phyloP scores from a whole-genome alignment of 805 yeast genomes.

The Yarrowia keelungensis region DNA sequence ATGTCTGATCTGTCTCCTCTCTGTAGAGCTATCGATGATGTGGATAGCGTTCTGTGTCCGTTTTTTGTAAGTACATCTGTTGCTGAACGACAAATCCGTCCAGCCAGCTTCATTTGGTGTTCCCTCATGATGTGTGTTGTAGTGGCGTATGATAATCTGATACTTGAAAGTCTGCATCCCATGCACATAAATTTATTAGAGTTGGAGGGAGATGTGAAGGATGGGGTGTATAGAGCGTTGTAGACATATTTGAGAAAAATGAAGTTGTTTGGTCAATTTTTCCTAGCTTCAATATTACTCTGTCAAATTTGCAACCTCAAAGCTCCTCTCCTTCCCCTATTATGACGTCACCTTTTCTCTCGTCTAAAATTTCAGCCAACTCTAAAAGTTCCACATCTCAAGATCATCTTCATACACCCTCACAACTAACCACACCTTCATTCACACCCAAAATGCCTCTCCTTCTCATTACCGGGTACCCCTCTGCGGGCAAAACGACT shows the following conservation, averaged over 20 bases:
- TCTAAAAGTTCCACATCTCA: neutral
- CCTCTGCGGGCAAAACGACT: slow-evolving; percentile 82
- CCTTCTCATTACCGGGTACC: slow-evolving; percentile 81
- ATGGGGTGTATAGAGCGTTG: no score
- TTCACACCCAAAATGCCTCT: slow-evolving; percentile 71
- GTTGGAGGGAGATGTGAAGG: no score
- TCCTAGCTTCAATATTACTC: no score
- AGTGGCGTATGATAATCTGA: slow-evolving; percentile 1
- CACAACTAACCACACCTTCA: neutral
- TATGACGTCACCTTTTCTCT: no score
- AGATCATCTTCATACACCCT: neutral
- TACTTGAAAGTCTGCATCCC: slow-evolving; percentile 27
- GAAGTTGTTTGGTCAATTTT: no score
- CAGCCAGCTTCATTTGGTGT: slow-evolving; percentile 11
- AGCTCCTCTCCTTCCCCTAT: neutral
- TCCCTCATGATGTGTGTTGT: slow-evolving; percentile 14
- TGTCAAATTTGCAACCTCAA: no score
- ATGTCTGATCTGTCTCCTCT: neutral
- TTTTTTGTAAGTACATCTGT: neutral
- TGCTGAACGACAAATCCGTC: neutral
- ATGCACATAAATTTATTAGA: slow-evolving; percentile 9
- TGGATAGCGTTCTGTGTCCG: neutral
- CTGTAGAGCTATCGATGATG: neutral
- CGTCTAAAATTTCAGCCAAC: neutral
- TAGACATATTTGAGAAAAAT: no score